Base-by-base conservation (phyloP, 768 basidiomycete species). In the Tricholoma bakamatsutake region DNA sequence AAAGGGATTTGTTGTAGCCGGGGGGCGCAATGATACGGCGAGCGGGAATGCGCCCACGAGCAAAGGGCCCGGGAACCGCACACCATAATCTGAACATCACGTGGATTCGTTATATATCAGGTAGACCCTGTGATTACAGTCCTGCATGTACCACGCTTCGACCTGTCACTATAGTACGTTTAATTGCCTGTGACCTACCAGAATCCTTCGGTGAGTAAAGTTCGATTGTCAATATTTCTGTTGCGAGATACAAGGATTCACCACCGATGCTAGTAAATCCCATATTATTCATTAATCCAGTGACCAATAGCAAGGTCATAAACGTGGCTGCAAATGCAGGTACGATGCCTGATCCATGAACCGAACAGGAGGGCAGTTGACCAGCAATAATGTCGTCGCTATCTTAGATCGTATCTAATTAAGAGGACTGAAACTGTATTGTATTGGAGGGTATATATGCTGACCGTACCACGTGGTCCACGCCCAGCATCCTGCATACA, bases 351-450 rank as follows among this genome's bases (percentile, higher is more conserved):
- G 52, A 62, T 60, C 28, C 49, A 53, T n/a, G 50, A 42, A 24
- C 59, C 61, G 37, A 62, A 62, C 18, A 60, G 24, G 12, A 62
- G 30, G 11, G 61, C 59, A 28, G 57, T 58, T n/a, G 59, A 61
- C 61, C 61, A 21, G 61, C 61, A 15, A 59, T 58, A 8, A 79
- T 66, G 61, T 85, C 84, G 69, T 85, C 84, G 33, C 69, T 81
- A 66, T 86, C 84, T 54, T 71, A 86, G 59, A 84, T 82, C 0
- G 82, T 82, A 64, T 86, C 70, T 61, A 21, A 48, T 46, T 21
- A 1, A 45, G 24, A 18, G 30, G 24, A 31, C 24, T 10, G 3
- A n/a, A 12, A 18, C 52, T 34, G 48, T 24, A 46, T 18, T 40
- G 45, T 7, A 11, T 11, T 15, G 11, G 40, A 13, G 4, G 40